Evolutionary conservation across 1,139 yeast genomes (phyloP).

Genomic region (Insectozyma bohioensis): DNA sequence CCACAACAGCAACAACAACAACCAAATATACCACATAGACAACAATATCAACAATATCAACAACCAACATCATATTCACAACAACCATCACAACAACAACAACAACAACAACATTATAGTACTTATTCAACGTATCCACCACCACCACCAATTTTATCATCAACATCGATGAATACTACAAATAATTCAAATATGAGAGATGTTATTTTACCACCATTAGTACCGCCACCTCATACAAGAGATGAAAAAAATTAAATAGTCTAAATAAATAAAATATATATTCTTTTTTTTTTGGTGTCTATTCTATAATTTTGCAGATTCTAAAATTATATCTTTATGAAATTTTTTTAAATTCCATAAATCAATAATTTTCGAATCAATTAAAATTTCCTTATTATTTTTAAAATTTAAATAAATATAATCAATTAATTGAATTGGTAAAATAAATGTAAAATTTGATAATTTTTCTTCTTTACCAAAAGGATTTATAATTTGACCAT

Average conservation of each 20-base stretch:
- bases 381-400: background rate
- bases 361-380: conserved; percentile 20
- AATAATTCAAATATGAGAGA: too few species aligned
- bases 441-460: conserved; percentile 26
- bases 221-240: conserved; percentile 10
- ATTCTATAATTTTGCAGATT: conserved; percentile 14
- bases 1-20: conserved; percentile 1
- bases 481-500: conserved; percentile 44
- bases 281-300: background rate
- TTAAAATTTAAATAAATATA: conserved; percentile 15
- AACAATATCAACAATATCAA: conserved; percentile 1
- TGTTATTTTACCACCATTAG: conserved; percentile 15
- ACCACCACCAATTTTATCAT: conserved; percentile 14
- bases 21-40: too few species aligned
- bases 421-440: conserved; percentile 30
- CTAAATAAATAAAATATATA: conserved; percentile 3
- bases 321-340: conserved; percentile 22
- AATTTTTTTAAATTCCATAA: conserved; percentile 26
- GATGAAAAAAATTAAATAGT: conserved; percentile 5
- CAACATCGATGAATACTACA: conserved; percentile 2
- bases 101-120: conserved; percentile 7
- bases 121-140: conserved; percentile 16
- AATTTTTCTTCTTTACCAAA: conserved; percentile 25
- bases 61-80: conserved; percentile 1
- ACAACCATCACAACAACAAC: conserved; percentile 6